Evolutionary conservation across 148 eudicot genomes (phyloP).

Genomic region (Cornus controversa): DNA sequence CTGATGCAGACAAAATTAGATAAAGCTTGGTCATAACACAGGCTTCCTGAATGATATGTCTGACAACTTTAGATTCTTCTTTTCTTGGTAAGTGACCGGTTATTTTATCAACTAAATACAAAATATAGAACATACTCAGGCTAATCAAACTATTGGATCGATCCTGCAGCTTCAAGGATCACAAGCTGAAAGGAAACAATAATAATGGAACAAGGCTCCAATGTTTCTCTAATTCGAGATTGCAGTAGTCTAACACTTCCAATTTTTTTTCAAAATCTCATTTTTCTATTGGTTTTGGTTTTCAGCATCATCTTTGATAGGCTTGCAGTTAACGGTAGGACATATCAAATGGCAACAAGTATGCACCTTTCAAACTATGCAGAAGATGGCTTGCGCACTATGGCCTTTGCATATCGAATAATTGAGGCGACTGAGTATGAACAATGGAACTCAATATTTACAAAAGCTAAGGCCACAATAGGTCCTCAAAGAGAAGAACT

Average conservation of each 20-base stretch:
- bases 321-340: slow-evolving; percentile 37
- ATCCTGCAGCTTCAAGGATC: too few relatives aligned
- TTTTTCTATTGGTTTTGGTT: background rate
- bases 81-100: too few relatives aligned
- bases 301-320: slow-evolving; percentile 42
- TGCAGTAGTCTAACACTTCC: background rate
- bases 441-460: slow-evolving; percentile 31
- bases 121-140: too few relatives aligned
- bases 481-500: slow-evolving; percentile 41
- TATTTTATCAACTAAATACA: too few relatives aligned
- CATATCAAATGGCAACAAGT: slow-evolving; percentile 39
- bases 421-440: slow-evolving; percentile 29
- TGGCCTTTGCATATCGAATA: slow-evolving; percentile 40
- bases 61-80: too few relatives aligned
- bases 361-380: slow-evolving; percentile 43
- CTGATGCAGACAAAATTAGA: too few relatives aligned
- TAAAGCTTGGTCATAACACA: too few relatives aligned
- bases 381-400: slow-evolving; percentile 48
- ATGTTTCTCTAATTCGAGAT: background rate
- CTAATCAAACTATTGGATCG: too few relatives aligned
- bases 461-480: slow-evolving; percentile 37
- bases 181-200: too few relatives aligned
- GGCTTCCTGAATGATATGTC: too few relatives aligned
- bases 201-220: too few relatives aligned
- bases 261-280: background rate